Conservation (phyloP, 139 green algal genomes). For the Spirogloea muscicola region DNA sequence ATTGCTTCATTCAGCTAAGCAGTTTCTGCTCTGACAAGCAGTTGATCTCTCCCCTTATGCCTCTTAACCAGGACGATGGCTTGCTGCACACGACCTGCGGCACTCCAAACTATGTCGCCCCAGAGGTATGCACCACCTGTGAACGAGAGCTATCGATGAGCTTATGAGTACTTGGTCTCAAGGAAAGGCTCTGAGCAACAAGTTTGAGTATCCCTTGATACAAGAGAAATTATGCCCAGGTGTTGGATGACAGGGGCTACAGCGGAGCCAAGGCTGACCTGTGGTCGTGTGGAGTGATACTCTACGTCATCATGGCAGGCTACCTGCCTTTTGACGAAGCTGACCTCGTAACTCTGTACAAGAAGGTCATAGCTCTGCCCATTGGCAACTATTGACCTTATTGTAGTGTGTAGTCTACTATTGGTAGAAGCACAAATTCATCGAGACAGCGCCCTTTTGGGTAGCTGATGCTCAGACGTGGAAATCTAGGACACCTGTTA, state of each 20-base stretch:
- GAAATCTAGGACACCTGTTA: too few species aligned
- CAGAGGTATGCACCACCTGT: conserved; percentile 68
- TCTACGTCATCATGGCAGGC: conserved; percentile 57
- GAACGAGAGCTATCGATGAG: conserved; percentile 53
- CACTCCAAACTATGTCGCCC: conserved; percentile 74
- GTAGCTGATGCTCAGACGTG: too few species aligned
- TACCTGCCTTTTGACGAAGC: conserved; percentile 49
- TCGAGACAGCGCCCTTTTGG: too few species aligned
- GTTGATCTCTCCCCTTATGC: background rate
- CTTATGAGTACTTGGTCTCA: conserved; percentile 61
- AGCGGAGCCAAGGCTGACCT: conserved; percentile 64
- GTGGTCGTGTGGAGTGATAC: conserved; percentile 75
- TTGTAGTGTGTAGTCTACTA: too few species aligned
- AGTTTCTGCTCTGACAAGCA: too few species aligned
- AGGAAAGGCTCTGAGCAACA: too few species aligned
- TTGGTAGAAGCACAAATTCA: too few species aligned
- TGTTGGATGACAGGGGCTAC: conserved; percentile 50
- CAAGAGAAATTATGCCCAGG: too few species aligned
- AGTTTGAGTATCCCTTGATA: too few species aligned
- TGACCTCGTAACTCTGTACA: conserved; percentile 37
- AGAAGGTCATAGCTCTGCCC: too few species aligned
- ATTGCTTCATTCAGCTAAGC: too few species aligned
- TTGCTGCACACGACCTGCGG: conserved; percentile 66
- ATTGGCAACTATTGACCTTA: too few species aligned
- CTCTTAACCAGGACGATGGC: conserved; percentile 12